Evolutionary conservation across 1,284 basidiomycete genomes (phyloP).

Genomic region (Pascua sp.): DNA sequence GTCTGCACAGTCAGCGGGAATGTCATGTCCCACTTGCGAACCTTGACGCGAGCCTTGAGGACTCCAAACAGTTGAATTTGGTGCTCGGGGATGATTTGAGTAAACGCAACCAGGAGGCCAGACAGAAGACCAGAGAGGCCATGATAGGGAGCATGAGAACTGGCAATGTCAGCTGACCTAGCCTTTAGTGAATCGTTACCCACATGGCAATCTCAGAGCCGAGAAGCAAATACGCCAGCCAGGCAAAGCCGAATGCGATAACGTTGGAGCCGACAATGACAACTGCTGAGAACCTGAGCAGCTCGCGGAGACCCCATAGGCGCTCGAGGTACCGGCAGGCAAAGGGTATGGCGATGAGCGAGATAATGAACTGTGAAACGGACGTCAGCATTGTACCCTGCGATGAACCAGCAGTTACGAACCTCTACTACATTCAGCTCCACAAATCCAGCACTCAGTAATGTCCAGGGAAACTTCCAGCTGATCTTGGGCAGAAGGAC

Average conservation of each 20-base stretch:
- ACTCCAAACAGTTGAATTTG: constrained; percentile 89
- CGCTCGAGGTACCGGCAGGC: constrained; percentile 86
- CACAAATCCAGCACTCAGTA: constrained; percentile 79
- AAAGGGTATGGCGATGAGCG: constrained; percentile 73
- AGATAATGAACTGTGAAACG: constrained; percentile 78
- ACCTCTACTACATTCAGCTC: constrained; percentile 83
- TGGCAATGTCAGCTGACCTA: constrained; percentile 38
- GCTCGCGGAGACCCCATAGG: constrained; percentile 85
- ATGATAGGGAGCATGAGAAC: constrained; percentile 83
- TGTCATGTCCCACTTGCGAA: constrained; percentile 36
- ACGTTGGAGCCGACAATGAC: constrained; percentile 78
- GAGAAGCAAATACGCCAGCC: constrained; percentile 43
- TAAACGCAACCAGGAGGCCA: constrained; percentile 89
- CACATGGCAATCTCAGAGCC: constrained; percentile 54
- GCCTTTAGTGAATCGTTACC: constrained; percentile 43
- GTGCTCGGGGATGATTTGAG: constrained; percentile 95
- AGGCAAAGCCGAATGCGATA: constrained; percentile 66
- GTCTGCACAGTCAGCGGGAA: constrained; percentile 55
- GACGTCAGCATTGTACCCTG: constrained; percentile 6
- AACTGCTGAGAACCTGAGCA: constrained; percentile 76
- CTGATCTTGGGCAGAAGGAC: constrained; percentile 79
- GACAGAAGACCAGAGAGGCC: constrained; percentile 90
- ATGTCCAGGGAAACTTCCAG: constrained; percentile 87
- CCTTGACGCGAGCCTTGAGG: constrained; percentile 85
- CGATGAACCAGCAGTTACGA: constrained; percentile 33